Evolutionary conservation across 2,329 filamentous ascomycete genomes (phyloP).

Genomic region (Aspergillus piperis): DNA sequence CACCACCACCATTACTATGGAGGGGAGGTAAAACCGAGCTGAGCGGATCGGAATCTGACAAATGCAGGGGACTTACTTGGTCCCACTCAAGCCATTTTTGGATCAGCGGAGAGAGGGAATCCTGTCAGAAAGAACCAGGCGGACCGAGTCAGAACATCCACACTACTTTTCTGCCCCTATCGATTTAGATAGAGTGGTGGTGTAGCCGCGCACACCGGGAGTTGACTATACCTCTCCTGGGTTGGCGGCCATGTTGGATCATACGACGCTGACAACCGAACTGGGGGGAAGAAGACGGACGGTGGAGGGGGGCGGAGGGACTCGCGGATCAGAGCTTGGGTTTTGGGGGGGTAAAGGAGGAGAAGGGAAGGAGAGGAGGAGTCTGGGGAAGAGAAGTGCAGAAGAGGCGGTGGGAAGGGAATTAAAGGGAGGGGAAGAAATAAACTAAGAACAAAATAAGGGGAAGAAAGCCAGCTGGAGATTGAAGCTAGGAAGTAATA

Average conservation of each 20-base stretch:
- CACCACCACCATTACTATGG: too few species aligned
- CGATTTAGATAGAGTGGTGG: background rate
- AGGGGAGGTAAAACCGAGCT: too few species aligned
- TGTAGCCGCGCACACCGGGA: slow-evolving; percentile 1
- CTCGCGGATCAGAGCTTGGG: background rate
- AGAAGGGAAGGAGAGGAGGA: background rate
- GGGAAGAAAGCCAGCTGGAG: too few species aligned
- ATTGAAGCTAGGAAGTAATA: background rate
- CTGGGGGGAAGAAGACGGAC: background rate
- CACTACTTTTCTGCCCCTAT: background rate
- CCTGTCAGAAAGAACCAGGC: slow-evolving; percentile 25
- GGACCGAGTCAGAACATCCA: slow-evolving; percentile 8
- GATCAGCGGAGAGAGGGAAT: slow-evolving; percentile 45
- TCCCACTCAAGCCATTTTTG: slow-evolving; percentile 62
- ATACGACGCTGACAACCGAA: slow-evolving; percentile 18
- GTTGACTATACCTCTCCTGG: slow-evolving; percentile 20
- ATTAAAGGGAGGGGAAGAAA: background rate
- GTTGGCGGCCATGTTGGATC: slow-evolving; percentile 27
- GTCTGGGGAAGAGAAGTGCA: background rate
- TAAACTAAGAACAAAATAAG: background rate
- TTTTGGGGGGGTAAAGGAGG: background rate
- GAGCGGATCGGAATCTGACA: background rate
- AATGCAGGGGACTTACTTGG: slow-evolving; percentile 36
- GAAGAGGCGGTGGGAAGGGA: background rate
- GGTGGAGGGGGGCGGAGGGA: slow-evolving; percentile 4